Conservation (phyloP, 345 rosid species). For the Melastoma malabathricum region DNA sequence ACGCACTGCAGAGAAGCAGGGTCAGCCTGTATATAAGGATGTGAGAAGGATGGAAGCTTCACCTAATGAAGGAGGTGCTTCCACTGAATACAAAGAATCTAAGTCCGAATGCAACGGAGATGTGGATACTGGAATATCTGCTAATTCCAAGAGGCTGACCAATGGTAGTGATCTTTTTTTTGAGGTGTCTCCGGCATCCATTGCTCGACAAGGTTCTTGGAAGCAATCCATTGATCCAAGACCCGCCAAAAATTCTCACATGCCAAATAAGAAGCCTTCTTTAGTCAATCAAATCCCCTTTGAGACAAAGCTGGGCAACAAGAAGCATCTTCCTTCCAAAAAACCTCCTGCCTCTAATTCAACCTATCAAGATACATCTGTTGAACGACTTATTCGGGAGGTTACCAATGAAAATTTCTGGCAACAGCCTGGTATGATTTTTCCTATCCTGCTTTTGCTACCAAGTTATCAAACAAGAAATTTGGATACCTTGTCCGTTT, state of each 20-base stretch:
- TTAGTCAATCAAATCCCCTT: slow-evolving; percentile 38
- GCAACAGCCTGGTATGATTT: slow-evolving; percentile 64
- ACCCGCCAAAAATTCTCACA: slow-evolving; percentile 33
- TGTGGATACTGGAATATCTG: slow-evolving; percentile 26
- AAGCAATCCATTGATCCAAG: slow-evolving; percentile 58
- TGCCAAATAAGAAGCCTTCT: slow-evolving; percentile 45
- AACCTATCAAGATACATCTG: slow-evolving; percentile 90
- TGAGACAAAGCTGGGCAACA: slow-evolving; percentile 58
- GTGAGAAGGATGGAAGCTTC: slow-evolving; percentile 45
- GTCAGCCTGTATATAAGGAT: slow-evolving; percentile 32
- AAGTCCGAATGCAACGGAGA: slow-evolving; percentile 65
- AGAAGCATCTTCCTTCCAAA: slow-evolving; percentile 54
- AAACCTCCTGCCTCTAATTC: slow-evolving; percentile 27
- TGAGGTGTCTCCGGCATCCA: slow-evolving; percentile 34
- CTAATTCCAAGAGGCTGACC: slow-evolving; percentile 48
- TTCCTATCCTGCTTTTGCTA: background rate
- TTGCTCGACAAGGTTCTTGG: slow-evolving; percentile 73
- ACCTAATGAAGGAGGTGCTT: slow-evolving; percentile 34
- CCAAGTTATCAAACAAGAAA: too few species aligned
- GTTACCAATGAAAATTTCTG: slow-evolving; percentile 91
- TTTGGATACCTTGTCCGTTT: too few species aligned
- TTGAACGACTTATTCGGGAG: slow-evolving; percentile 95
- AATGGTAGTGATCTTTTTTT: slow-evolving; percentile 41
- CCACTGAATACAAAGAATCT: slow-evolving; percentile 35
- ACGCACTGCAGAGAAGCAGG: slow-evolving; percentile 38